Evolutionary conservation across 2,329 filamentous ascomycete species (phyloP).

Genomic region (Seiridium cupressi): DNA sequence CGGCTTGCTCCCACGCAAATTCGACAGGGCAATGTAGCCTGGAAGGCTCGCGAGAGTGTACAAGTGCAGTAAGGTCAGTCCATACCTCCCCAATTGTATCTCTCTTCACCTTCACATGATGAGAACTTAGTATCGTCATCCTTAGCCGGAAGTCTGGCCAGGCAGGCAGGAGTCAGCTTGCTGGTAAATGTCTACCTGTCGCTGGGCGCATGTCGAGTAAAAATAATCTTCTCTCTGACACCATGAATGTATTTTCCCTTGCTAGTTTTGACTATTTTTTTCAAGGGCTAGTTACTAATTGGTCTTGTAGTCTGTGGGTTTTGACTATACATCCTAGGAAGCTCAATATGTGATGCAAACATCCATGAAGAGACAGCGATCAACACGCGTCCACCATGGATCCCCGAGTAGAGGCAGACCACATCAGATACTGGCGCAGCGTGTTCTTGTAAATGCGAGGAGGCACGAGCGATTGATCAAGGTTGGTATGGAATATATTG

Average conservation of each 20-base stretch:
- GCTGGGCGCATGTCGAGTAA: constrained; percentile 36
- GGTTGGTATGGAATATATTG: background rate
- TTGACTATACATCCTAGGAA: too few relatives aligned
- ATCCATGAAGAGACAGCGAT: background rate
- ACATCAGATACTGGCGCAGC: background rate
- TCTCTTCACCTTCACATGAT: constrained; percentile 57
- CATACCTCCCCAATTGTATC: background rate
- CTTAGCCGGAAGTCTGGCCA: constrained; percentile 74
- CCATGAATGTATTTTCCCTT: background rate
- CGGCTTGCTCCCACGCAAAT: too few relatives aligned
- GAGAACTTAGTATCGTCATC: constrained; percentile 93
- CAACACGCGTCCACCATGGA: too few relatives aligned
- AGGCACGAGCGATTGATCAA: background rate
- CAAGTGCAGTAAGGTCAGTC: constrained; percentile 19
- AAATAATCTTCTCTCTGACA: constrained; percentile 58
- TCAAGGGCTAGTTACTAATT: too few relatives aligned
- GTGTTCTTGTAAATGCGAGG: background rate
- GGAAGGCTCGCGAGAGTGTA: too few relatives aligned
- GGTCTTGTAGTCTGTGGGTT: too few relatives aligned
- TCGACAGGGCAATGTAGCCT: too few relatives aligned
- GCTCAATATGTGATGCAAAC: too few relatives aligned
- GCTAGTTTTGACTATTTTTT: too few relatives aligned
- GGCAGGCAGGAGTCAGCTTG: constrained; percentile 25
- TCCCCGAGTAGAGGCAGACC: too few relatives aligned
- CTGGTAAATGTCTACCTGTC: constrained; percentile 22